Percentiles rank a stretch among this genome's conserved stretches.
phyloP scores from a whole-genome alignment of 805 yeast species.

The Komagataella phaffii region DNA sequence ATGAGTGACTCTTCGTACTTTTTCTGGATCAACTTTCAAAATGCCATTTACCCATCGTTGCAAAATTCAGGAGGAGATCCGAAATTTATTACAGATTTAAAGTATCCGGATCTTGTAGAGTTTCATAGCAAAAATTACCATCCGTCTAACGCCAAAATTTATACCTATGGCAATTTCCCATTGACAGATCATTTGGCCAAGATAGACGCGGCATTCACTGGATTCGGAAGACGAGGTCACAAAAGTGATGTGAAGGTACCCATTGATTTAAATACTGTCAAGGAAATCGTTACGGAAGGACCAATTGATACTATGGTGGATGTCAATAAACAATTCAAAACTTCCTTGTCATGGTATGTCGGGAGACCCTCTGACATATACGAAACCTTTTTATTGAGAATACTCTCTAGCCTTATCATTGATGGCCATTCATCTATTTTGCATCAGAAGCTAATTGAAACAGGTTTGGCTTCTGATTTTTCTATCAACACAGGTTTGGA shows the following conservation, averaged over 20 bases:
- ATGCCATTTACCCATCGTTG: constrained; percentile 70
- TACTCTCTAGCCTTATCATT: constrained; percentile 55
- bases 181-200: constrained; percentile 44
- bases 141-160: constrained; percentile 80
- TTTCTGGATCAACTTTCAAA: constrained; percentile 74
- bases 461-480: constrained; percentile 76
- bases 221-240: constrained; percentile 36
- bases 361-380: constrained; percentile 62
- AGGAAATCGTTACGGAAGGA: constrained; percentile 36
- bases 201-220: constrained; percentile 33
- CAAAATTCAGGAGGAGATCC: constrained; percentile 96
- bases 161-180: constrained; percentile 76
- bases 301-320: constrained; percentile 75
- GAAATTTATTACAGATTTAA: constrained; percentile 53
- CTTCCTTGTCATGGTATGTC: constrained; percentile 81
- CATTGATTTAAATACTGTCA: constrained; percentile 21
- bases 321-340: constrained; percentile 53
- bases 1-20: constrained; percentile 78
- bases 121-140: constrained; percentile 74
- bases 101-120: constrained; percentile 61
- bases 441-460: constrained; percentile 75
- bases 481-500: constrained; percentile 83
- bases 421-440: constrained; percentile 92
- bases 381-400: constrained; percentile 57
- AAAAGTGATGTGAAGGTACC: constrained; percentile 29